Evolutionary conservation across 2,329 filamentous ascomycete species (phyloP), one percentile per base, ranked within the genome.

Genomic region (Paracoccidioides brasiliensis): DNA sequence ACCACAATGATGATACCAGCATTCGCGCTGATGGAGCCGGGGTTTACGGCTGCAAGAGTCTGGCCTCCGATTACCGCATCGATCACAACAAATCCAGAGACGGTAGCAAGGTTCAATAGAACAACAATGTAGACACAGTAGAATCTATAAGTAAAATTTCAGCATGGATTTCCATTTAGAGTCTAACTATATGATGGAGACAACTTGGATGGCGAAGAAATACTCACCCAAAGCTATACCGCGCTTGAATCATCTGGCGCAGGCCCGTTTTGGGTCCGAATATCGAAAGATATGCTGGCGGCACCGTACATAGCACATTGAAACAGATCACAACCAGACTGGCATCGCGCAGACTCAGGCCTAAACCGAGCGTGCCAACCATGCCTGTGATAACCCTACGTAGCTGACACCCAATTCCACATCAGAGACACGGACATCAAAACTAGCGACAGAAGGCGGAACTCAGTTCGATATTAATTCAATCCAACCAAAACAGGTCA

Each of bases 1-100:
- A 80, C 80, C 10, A 82, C 78, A 48, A 86, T 78, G 43, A 86
- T 74, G 59, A 87, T 85, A 6, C 70, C 70, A 67, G 56, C 48
- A 5, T 56, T 53, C 7, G 59, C 54, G 50, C 64, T 75, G 58
- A 71, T 76, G n/a, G 74, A 77, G 57, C 77, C 75, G 1, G 72
- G 68, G 10, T 80, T 81, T 3, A 87, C 80, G 1, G 83, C 83
- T 4, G 80, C 83, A 1, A 88, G 70, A 32, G 86, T 85, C 64
- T 86, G 83, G 0, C 84, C 84, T 1, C 80, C 80, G 14, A 87
- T 75, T 5, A 86, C 81, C 38, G 78, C 81, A 65, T 83, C 80
- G 57, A 86, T 80, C 64, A 85, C 70, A 15, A 75, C 73, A 61
- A 84, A 85, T 7, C 81, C 81, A 2, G 84, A 71, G 63, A 84